These are phyloP conservation scores for Mucor piriformis DNA, from an alignment of 371 early-diverging fungal species.

Conservation along the genomic window DNA sequence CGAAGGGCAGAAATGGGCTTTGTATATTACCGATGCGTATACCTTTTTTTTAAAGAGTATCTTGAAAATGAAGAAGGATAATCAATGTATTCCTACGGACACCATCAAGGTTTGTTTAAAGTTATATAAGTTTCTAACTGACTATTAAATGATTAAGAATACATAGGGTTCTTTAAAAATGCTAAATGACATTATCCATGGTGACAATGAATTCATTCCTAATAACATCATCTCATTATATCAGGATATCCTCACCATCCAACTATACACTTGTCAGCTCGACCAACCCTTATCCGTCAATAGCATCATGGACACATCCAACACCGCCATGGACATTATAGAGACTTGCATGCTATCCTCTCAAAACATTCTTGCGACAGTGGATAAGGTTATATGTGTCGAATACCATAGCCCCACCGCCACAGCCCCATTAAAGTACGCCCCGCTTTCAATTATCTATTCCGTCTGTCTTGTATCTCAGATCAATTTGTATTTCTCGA, in stretches of 20 bases:
- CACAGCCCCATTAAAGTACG: background rate
- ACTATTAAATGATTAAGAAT: background rate
- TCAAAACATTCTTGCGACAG: conserved; percentile 17
- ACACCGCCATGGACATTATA: background rate
- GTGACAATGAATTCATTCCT: background rate
- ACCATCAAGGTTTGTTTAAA: conserved; percentile 8
- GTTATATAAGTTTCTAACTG: background rate
- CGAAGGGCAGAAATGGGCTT: conserved; percentile 18
- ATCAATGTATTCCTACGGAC: background rate
- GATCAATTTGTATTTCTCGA: background rate
- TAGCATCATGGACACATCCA: background rate
- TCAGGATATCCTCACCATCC: conserved; percentile 7
- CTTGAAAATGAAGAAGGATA: background rate
- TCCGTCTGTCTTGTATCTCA: background rate
- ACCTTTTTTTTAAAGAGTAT: conserved; percentile 18
- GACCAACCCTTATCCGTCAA: background rate
- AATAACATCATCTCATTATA: conserved; percentile 4
- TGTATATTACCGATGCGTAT: conserved; percentile 14
- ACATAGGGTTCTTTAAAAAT: background rate
- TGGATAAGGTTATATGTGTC: conserved; percentile 1
- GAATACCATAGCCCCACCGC: background rate
- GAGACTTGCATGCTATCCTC: background rate
- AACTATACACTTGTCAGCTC: conserved; percentile 2
- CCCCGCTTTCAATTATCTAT: background rate
- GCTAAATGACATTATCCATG: background rate